Evolutionary conservation across 2,329 filamentous ascomycete species (phyloP), one percentile per base, ranked within the genome.

Genomic region (Boeremia lycopersici): DNA sequence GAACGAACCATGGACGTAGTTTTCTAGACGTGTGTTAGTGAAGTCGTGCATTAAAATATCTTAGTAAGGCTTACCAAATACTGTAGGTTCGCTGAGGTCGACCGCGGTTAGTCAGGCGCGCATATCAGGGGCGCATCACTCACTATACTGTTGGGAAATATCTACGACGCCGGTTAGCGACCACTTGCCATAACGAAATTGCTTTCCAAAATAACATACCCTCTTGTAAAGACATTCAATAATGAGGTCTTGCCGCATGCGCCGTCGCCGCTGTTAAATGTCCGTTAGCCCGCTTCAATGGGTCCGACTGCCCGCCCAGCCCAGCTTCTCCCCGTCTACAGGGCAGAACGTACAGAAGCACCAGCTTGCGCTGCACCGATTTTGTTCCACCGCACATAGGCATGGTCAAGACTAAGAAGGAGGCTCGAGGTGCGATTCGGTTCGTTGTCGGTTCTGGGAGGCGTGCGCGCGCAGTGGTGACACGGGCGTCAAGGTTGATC

Each of bases 131-230:
- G 60, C 57, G 58, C 40, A 45, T 42, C 31, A 75, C 84, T 81
- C 81, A 88, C 85, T 98, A 98, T 71, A 98, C 93, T 53, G 93
- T 97, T 46, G 93, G 93, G 77, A 99, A 99, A 78, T 97, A 96
- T 61, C 91, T 93, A 57, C 25, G 53, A 41, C 35, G 43, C 26
- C 30, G 47, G 63, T 56, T 34, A 58, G 41, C 41, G 17, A 46
- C 31, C 15, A 36, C 41, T 6, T 9, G 23, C 5, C 31, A 6
- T 8, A 6, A 23, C 12, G 10, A 19, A 23, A 0, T 10, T 11
- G 15, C 31, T 13, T 23, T 13, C n/a, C 10, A 39, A 25, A 55
- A 48, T 6, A 11, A 80, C 86, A 68, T 80, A 96, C 89, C 93
- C 93, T 89, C 93, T 87, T 65, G 95, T 99, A 79, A 99, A 99